phyloP scores from a whole-genome alignment of 331 rosid species.

The Stylosanthes scabra region DNA sequence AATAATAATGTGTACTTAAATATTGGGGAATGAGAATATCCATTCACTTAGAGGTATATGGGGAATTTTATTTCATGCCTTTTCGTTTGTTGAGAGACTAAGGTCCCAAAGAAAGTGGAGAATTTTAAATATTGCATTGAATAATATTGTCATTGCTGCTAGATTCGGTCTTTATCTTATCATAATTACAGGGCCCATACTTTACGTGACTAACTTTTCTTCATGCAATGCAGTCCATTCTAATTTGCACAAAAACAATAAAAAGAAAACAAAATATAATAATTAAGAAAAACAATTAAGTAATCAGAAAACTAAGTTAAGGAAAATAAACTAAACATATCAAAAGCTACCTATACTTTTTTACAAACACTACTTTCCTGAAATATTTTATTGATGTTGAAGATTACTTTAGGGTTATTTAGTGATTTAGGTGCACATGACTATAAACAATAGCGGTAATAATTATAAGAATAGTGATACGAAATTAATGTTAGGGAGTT shows the following conservation, averaged over 20 bases:
- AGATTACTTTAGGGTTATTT: background rate
- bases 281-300: background rate
- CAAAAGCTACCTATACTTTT: background rate
- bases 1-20: too few species aligned
- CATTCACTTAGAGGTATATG: background rate
- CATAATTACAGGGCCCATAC: slow-evolving; percentile 34
- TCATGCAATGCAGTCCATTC: slow-evolving; percentile 37
- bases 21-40: too few species aligned
- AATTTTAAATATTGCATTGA: background rate
- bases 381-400: background rate
- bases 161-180: slow-evolving; percentile 32
- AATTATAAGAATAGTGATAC: too few species aligned
- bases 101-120: slow-evolving; percentile 40
- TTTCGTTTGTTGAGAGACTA: slow-evolving; percentile 16
- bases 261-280: background rate
- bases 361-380: background rate
- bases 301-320: background rate
- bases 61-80: background rate
- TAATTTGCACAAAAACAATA: background rate
- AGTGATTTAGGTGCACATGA: background rate
- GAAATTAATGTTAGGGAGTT: too few species aligned
- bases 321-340: background rate
- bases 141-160: slow-evolving; percentile 24
- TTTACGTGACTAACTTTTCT: slow-evolving; percentile 30
- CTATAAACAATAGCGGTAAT: background rate